Percentiles rank a stretch among this genome's conserved stretches.
phyloP scores from a whole-genome alignment of 169 alveolate genomes.

The Sarcocystis neurona region DNA sequence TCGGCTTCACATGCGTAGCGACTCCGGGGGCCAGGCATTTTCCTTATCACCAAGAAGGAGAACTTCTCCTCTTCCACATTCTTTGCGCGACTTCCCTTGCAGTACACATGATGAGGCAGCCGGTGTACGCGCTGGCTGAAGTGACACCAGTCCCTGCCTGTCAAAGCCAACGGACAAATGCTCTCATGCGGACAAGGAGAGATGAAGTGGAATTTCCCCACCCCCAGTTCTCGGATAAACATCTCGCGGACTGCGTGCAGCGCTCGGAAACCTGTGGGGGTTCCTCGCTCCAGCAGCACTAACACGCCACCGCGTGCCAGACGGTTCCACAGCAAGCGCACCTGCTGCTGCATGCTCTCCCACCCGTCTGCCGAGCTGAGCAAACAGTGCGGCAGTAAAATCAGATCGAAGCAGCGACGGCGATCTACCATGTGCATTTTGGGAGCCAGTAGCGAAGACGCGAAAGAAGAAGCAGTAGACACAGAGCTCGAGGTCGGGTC shows the following conservation, averaged over 20 bases:
- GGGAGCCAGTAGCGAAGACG: too few species aligned
- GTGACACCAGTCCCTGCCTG: slow-evolving; percentile 91
- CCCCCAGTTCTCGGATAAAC: slow-evolving; percentile 80
- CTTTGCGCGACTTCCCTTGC: slow-evolving; percentile 73
- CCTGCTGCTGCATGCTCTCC: slow-evolving; percentile 56
- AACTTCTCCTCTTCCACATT: slow-evolving; percentile 83
- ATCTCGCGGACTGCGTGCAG: slow-evolving; percentile 84
- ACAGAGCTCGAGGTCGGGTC: too few species aligned
- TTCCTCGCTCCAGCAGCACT: slow-evolving; percentile 82
- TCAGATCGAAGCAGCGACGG: slow-evolving; percentile 35
- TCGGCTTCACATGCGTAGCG: slow-evolving; percentile 62
- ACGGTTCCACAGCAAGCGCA: slow-evolving; percentile 71
- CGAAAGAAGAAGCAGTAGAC: too few species aligned
- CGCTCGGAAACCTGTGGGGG: slow-evolving; percentile 90
- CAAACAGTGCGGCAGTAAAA: slow-evolving; percentile 21
- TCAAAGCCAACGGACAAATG: slow-evolving; percentile 85
- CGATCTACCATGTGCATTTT: not conserved
- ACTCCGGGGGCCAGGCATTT: slow-evolving; percentile 63
- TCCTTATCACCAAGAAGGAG: slow-evolving; percentile 79
- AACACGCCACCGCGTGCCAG: slow-evolving; percentile 66
- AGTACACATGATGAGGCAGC: slow-evolving; percentile 82
- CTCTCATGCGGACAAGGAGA: slow-evolving; percentile 91
- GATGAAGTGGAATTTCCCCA: slow-evolving; percentile 74
- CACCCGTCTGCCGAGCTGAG: slow-evolving; percentile 47
- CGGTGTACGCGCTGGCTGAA: slow-evolving; percentile 83